Base-by-base conservation (phyloP, 2,329 filamentous ascomycete species). In the Chaetomiaceae sp. region DNA sequence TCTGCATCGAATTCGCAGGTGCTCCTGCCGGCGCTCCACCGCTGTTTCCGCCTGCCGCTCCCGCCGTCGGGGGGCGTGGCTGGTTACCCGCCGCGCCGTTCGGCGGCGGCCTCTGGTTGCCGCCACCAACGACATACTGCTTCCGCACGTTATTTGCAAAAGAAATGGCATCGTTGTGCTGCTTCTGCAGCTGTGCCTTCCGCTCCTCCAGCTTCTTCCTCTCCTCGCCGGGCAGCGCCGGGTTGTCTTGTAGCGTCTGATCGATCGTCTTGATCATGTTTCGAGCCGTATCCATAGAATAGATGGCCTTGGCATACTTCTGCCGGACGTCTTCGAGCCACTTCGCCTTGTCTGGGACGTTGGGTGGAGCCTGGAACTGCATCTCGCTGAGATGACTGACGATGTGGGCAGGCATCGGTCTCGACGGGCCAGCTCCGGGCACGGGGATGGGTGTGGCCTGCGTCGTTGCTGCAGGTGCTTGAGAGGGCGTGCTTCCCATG, bases 71-170 rank as follows among this genome's bases (percentile, higher is more conserved):
- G n/a, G 48, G 52, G 2, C 52, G 50, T n/a, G 18, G 40, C 29
- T 49, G 49, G 17, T 5, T 24, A 24, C 26, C 52, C 22, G 44
- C 42, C 5, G 27, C 46, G 12, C 48, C 58, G 20, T 53, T 57
- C 38, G 53, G 51, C 14, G 49, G 51, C 9, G 48, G 42, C 47
- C 53, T 58, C 24, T 58, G 56, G 26, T 55, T 46, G 24, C 43
- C 37, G 20, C 68, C 56, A 10, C 55, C 55, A 27, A 65, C 65
- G 46, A 65, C 65, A 45, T 74, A 72, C 38, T 71, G 67, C 44
- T 71, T 70, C 3, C 74, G 65, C 34, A 78, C 70, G 5, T 54
- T 60, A 12, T 72, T 70, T 3, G 77, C 68, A 54, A 72, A 77
- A 17, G 63, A 67, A 19, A 71, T 66, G 0, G 74, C 72, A 2